Conservation (phyloP, 768 basidiomycete genomes). For the Russula compacta region DNA sequence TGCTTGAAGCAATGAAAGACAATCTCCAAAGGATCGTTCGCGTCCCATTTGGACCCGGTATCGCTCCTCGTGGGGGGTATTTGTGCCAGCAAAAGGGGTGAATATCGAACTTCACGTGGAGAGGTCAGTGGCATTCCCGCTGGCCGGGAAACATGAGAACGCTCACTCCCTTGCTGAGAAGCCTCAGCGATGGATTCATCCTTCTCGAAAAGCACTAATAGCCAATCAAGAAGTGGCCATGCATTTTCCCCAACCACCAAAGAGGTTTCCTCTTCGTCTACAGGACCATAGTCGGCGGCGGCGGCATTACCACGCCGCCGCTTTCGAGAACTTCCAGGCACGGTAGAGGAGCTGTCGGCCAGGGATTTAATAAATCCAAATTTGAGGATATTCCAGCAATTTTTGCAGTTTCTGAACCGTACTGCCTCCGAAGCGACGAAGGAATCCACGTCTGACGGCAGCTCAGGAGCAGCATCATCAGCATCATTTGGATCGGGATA, state of each 20-base stretch:
- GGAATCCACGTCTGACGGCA: constrained; percentile 13
- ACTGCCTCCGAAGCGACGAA: constrained; percentile 16
- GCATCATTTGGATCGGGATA: constrained; percentile 10
- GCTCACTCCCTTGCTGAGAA: constrained; percentile 31
- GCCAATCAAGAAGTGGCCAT: constrained; percentile 67
- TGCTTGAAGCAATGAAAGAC: constrained; percentile 26
- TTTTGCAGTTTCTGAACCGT: constrained; percentile 18
- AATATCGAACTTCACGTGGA: constrained; percentile 32
- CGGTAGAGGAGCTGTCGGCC: not conserved
- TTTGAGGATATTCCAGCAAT: constrained; percentile 21
- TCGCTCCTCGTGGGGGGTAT: constrained; percentile 46
- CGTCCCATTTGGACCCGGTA: constrained; percentile 45
- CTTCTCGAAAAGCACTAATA: constrained; percentile 57
- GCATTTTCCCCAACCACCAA: constrained; percentile 47
- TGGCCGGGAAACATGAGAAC: not conserved
- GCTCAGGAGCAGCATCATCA: not conserved
- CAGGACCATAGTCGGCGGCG: constrained; percentile 23
- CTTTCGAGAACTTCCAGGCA: constrained; percentile 19
- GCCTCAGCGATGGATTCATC: constrained; percentile 39
- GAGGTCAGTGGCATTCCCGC: not conserved
- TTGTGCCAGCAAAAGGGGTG: constrained; percentile 48
- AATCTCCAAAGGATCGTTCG: constrained; percentile 41
- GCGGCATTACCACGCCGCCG: constrained; percentile 23
- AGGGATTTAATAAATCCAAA: constrained; percentile 11
- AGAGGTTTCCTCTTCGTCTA: constrained; percentile 23